Conservation (phyloP, 495 filamentous ascomycete genomes). For the Neurospora discreta region DNA sequence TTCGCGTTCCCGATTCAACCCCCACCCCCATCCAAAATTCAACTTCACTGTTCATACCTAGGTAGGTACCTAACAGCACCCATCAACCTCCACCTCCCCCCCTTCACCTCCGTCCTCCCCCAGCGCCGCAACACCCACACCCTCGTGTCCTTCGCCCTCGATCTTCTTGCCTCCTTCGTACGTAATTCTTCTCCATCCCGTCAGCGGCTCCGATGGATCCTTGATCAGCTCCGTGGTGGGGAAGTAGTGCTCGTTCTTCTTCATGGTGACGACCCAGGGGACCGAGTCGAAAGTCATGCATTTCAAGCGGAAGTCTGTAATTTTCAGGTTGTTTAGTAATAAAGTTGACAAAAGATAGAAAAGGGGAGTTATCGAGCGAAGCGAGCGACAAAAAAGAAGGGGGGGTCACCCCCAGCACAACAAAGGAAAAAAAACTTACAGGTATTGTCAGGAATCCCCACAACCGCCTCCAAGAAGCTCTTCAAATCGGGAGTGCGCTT, state of each 20-base stretch:
- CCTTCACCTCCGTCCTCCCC: slow-evolving; percentile 11
- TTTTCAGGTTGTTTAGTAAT: neutral
- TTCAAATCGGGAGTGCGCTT: slow-evolving; percentile 69
- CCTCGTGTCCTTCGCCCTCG: slow-evolving; percentile 36
- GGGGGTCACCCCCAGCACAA: neutral
- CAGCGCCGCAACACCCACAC: slow-evolving; percentile 21
- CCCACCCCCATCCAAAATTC: neutral
- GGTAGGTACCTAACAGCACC: slow-evolving; percentile 3
- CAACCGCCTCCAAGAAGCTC: slow-evolving; percentile 64
- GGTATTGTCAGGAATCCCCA: slow-evolving; percentile 86
- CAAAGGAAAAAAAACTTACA: slow-evolving; percentile 36
- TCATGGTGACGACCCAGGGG: slow-evolving; percentile 96
- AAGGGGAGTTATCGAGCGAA: neutral
- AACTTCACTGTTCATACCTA: neutral
- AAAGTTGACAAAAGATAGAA: too few species aligned
- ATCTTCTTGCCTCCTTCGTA: slow-evolving; percentile 50
- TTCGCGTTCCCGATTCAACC: too few species aligned
- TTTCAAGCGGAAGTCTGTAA: slow-evolving; percentile 47
- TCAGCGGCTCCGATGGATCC: slow-evolving; percentile 41
- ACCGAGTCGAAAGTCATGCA: slow-evolving; percentile 97
- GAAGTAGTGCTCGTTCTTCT: slow-evolving; percentile 99
- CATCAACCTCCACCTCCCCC: slow-evolving; percentile 1
- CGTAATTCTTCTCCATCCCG: slow-evolving; percentile 61
- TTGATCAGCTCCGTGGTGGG: slow-evolving; percentile 82
- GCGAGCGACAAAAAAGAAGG: neutral